Percentiles rank a stretch among this genome's conserved stretches.
phyloP scores from a whole-genome alignment of 345 rosid species.

The Zanthoxylum bungeanum region DNA sequence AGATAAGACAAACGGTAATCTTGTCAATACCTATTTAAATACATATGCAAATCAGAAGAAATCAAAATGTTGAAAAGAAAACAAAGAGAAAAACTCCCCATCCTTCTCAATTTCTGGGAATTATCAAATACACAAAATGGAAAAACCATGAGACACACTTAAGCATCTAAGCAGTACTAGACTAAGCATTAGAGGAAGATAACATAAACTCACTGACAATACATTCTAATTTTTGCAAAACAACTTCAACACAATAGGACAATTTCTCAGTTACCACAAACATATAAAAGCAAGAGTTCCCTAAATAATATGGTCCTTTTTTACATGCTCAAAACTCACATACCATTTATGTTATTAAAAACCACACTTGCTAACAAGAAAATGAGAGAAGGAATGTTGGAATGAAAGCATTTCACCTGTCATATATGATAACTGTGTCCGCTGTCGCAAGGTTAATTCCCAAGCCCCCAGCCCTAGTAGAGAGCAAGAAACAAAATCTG shows the following conservation, averaged over 20 bases:
- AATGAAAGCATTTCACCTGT: slow-evolving; percentile 53
- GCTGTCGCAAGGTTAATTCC: slow-evolving; percentile 99
- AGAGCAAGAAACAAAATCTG: slow-evolving; percentile 93
- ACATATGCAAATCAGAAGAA: neutral
- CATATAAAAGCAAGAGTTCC: neutral
- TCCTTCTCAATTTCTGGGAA: neutral
- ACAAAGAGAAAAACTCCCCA: neutral
- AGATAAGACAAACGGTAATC: neutral
- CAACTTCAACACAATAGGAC: neutral
- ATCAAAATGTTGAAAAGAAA: neutral
- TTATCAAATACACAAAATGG: neutral
- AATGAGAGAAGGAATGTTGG: slow-evolving; percentile 13
- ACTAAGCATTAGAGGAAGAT: neutral
- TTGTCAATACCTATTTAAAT: neutral
- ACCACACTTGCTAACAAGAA: neutral
- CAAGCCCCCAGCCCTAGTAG: slow-evolving; percentile 99
- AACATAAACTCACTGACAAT: neutral
- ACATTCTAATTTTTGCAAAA: neutral
- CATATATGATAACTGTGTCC: slow-evolving; percentile 96
- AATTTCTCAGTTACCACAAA: neutral
- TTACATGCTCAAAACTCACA: neutral
- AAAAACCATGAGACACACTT: neutral
- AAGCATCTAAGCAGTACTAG: neutral
- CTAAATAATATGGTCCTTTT: neutral
- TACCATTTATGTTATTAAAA: neutral